Percentiles rank a stretch among this genome's conserved stretches.
phyloP scores from a whole-genome alignment of 1,284 basidiomycete genomes.

The Pseudozyma flocculosa region DNA sequence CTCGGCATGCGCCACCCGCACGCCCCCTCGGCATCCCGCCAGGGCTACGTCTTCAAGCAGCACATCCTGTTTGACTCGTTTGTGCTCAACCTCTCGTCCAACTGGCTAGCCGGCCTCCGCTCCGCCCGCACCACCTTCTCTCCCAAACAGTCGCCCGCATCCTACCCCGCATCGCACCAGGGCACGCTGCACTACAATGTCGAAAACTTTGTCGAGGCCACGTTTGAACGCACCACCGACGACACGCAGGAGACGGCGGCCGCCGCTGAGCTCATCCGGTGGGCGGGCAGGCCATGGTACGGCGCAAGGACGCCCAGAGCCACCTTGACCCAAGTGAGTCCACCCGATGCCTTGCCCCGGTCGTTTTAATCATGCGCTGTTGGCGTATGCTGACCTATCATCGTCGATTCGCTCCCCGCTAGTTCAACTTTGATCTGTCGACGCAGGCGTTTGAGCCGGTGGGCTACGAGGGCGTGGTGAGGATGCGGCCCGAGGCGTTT shows the following conservation, averaged over 20 bases:
- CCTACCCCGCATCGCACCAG: conserved; percentile 10
- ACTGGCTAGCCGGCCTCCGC: conserved; percentile 23
- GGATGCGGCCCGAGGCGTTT: conserved; percentile 14
- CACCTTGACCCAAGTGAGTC: background rate
- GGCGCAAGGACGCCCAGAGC: conserved; percentile 1
- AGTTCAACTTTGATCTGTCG: conserved; percentile 19
- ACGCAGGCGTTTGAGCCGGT: conserved; percentile 15
- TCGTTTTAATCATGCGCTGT: no score
- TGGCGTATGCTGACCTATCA: background rate
- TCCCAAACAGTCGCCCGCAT: conserved; percentile 20
- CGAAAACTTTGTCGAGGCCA: conserved; percentile 25
- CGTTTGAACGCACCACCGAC: no score
- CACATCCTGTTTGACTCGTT: conserved; percentile 26
- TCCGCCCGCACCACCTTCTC: conserved; percentile 19
- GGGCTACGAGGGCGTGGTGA: conserved; percentile 17
- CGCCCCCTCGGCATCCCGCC: background rate
- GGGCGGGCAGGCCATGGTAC: conserved; percentile 31
- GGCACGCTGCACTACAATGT: conserved; percentile 25
- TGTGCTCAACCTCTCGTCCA: conserved; percentile 19
- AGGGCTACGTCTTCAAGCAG: conserved; percentile 28
- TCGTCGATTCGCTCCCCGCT: no score
- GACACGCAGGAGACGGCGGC: conserved; percentile 7
- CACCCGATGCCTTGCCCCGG: no score
- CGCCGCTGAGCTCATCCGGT: conserved; percentile 13
- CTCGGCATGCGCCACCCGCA: conserved; percentile 27